Base-by-base conservation (phyloP, 345 rosid genomes). In the Hibiscus tridactylites region DNA sequence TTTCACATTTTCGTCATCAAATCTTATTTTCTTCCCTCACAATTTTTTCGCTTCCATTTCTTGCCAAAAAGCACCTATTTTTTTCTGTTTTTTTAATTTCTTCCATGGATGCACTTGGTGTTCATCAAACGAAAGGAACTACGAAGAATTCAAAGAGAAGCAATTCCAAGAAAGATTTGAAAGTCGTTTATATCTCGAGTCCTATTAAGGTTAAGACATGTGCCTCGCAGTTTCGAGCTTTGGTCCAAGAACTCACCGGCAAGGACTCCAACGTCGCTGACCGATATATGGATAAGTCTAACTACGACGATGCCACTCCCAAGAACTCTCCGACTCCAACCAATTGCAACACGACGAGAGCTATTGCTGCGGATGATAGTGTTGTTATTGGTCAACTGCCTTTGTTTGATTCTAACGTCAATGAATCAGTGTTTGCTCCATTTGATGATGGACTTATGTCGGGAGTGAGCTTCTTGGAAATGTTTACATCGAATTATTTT, bases 161-260 rank as follows among this genome's bases (percentile, higher is more conserved):
- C 21, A 50, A 6, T 49, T 29, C 21, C 2, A 77, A 80, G 17
- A 81, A 83, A 37, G 85, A 52, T 2, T 67, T 93, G 77, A 92
- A 90, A 79, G 92, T 92, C 35, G 91, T 90, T 63, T 88, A 92
- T 81, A 92, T 92, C 26, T 92, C 94, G 0, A 90, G 80, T 75
- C 96, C 97, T 29, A 83, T 90, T 92, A 92, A 79, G 81, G 85
- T 92, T n/a, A 39, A 80, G 59, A 87, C 90, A 9, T 83, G 88
- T 61, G 94, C 96, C 3, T 83, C 97, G 0, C 75, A 87, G 63
- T 92, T 92, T 19, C 84, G 97, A 75, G 94, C 89, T 72, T 78
- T 87, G 26, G 97, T 92, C 5, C 96, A 92, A 75, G 88, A 90
- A 61, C 97, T 92, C 69, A 92, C 97, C 11, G 96, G 97, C 0